Base-by-base conservation (phyloP, 139 green algal species). In the Chlamydomonas incerta region DNA sequence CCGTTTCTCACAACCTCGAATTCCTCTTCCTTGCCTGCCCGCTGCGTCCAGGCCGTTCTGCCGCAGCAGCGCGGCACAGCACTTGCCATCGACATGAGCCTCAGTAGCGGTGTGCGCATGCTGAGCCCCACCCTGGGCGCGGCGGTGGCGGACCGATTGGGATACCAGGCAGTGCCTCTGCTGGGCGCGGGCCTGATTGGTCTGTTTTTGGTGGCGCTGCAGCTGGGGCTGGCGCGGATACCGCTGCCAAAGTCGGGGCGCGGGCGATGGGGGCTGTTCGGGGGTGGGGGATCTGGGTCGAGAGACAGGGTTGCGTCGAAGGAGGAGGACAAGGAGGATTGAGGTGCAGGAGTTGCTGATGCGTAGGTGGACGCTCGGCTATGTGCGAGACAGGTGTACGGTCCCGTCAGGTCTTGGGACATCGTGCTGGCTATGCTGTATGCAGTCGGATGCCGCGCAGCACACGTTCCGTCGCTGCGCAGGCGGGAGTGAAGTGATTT, bases 51-150 rank as follows among this genome's bases (percentile, higher is more conserved):
- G 77, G 77, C 77, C 0, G 52, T 31, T 3, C 46, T 74, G 21
- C 77, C 77, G 6, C 41, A 66, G 35, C 77, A 83, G 46, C 77
- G 77, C 77, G 77, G 77, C n/a, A 83, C 77, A 6, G 77, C 63
- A 6, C 77, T 83, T 3, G 63, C 77, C 3, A 23, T 83, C 24
- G 77, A 83, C 77, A 83, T 83, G 77, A 66, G 37, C 4, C 46
- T 83, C 20, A 35, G 15, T 63, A 67, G 41, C 29, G 77, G 77
- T 1, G 77, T 83, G 26, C 77, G 77, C 46, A 83, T 83, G 63
- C 63, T 83, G 29, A 66, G 41, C 28, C 77, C 77, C 63, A 68
- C 46, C 46, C 77, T 83, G 77, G 77, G 77, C 18, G 41, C 77
- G 14, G 41, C 41, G 9, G 77, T 46, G 20, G 17, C 50, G 1